These are phyloP conservation scores for Canavalia gladiata DNA, from an alignment of 306 rosid species.

Conservation along the genomic window DNA sequence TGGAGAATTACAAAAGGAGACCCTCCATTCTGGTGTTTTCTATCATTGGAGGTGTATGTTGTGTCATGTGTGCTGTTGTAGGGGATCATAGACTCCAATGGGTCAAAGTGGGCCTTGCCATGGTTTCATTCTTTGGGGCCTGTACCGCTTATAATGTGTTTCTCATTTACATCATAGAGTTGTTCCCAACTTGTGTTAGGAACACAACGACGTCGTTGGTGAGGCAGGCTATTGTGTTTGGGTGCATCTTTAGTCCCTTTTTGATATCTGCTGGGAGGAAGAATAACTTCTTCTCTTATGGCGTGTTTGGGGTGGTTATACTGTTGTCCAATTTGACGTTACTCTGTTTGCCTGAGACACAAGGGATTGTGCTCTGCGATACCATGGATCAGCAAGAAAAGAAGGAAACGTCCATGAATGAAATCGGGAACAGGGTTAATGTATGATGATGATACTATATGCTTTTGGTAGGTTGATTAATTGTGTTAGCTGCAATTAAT, in stretches of 20 bases:
- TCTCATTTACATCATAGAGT: conserved; percentile 49
- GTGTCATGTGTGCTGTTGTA: conserved; percentile 26
- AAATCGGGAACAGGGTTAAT: background rate
- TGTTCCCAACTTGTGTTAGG: conserved; percentile 21
- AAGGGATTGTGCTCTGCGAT: conserved; percentile 21
- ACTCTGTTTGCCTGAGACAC: conserved; percentile 46
- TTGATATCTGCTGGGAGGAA: background rate
- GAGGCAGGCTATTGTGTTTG: conserved; percentile 48
- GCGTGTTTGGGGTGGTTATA: conserved; percentile 40
- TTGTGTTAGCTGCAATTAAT: background rate
- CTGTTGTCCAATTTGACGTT: conserved; percentile 23
- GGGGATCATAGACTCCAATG: background rate
- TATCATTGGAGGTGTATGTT: conserved; percentile 33
- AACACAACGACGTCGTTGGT: conserved; percentile 50
- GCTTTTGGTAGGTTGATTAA: too few species aligned
- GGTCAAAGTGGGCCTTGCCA: conserved; percentile 39
- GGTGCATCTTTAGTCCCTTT: conserved; percentile 46
- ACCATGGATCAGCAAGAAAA: conserved; percentile 42
- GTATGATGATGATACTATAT: background rate
- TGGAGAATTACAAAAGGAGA: conserved; percentile 34
- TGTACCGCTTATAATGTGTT: conserved; percentile 42
- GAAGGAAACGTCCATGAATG: conserved; percentile 6
- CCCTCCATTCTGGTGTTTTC: conserved; percentile 18
- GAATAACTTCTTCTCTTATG: conserved; percentile 41
- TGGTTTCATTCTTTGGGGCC: conserved; percentile 50